Conservation (phyloP, 2,329 filamentous ascomycete species). For the Xylariaceae sp. region DNA sequence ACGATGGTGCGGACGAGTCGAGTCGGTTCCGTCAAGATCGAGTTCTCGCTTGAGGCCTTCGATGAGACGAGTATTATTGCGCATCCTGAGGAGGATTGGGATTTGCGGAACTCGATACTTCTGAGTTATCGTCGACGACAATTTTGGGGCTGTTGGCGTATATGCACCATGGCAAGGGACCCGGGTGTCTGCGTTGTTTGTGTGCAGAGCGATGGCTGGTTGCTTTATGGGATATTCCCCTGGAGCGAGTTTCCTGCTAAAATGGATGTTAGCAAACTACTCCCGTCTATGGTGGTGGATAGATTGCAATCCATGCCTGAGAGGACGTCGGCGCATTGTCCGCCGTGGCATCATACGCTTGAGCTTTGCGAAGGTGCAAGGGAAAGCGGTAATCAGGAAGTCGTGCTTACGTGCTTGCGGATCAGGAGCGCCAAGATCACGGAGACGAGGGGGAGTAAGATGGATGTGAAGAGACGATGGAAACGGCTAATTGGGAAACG, state of each 20-base stretch:
- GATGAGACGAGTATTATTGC: conserved; percentile 19
- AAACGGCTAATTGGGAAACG: conserved; percentile 5
- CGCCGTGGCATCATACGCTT: conserved; percentile 19
- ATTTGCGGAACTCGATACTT: conserved; percentile 24
- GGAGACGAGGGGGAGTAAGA: background rate
- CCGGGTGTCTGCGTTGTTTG: conserved; percentile 24
- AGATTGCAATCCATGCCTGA: conserved; percentile 18
- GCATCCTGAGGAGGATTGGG: conserved; percentile 24
- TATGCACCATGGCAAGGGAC: conserved; percentile 12
- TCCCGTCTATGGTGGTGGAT: conserved; percentile 22
- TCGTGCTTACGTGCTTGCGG: conserved; percentile 19
- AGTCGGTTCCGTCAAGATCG: conserved; percentile 22
- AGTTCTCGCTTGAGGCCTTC: conserved; percentile 21
- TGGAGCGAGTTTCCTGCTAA: conserved; percentile 15
- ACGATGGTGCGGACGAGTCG: conserved; percentile 20
- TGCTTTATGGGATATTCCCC: conserved; percentile 24
- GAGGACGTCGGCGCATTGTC: conserved; percentile 17
- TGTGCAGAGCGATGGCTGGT: conserved; percentile 21
- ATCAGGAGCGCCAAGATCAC: conserved; percentile 16
- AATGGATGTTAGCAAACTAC: conserved; percentile 16
- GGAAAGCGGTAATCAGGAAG: background rate
- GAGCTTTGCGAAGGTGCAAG: conserved; percentile 15
- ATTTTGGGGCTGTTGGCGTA: conserved; percentile 26
- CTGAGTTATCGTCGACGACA: conserved; percentile 24
- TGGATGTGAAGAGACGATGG: background rate